Base-by-base conservation (phyloP, 2,329 filamentous ascomycete species). In the Beauveria caledonica region DNA sequence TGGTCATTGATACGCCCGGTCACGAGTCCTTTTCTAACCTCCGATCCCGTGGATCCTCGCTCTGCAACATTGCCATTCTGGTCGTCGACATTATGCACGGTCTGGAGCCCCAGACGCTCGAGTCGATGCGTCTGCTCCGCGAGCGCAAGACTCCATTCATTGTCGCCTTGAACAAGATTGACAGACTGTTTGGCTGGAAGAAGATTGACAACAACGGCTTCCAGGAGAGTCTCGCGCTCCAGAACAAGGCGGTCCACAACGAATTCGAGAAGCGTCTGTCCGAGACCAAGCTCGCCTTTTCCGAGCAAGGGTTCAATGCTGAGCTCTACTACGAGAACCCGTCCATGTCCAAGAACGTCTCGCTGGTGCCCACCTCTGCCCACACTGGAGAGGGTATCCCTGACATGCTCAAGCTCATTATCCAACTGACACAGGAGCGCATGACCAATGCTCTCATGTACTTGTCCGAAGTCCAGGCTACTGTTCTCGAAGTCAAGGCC, bases 61-160 rank as follows among this genome's bases (percentile, higher is more conserved):
- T 99, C 62, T 99, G 95, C 77, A 99, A 99, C 80, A 99, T 99
- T 77, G 94, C 94, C 68, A 99, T 99, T 72, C 80, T 99, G 66
- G 95, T 99, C 46, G 93, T 99, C 67, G 94, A 99, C 80, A 99
- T 99, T 70, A 97, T 99, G 94, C 94, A 99, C 84, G 95, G 95
- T 72, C 84, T 99, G 51, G 94, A 99, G 76, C 93, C 88, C 19
- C 94, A 99, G 76, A 99, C 94, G 17, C 82, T 97, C 36, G 95
- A 99, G 77, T 99, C 94, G 2, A 97, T 99, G 91, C 89, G 86
- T 67, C 79, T 99, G 65, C 85, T 99, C 57, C 86, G 93, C 70
- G 93, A 97, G 69, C 85, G 91, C 69, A 95, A 94, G 77, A 99
- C 94, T 23, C 94, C 94, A 5, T 99, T 99, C 79, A 96, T 99